Evolutionary conservation across 2,329 filamentous ascomycete genomes (phyloP).

Genomic region (Tolypocladium paradoxum): DNA sequence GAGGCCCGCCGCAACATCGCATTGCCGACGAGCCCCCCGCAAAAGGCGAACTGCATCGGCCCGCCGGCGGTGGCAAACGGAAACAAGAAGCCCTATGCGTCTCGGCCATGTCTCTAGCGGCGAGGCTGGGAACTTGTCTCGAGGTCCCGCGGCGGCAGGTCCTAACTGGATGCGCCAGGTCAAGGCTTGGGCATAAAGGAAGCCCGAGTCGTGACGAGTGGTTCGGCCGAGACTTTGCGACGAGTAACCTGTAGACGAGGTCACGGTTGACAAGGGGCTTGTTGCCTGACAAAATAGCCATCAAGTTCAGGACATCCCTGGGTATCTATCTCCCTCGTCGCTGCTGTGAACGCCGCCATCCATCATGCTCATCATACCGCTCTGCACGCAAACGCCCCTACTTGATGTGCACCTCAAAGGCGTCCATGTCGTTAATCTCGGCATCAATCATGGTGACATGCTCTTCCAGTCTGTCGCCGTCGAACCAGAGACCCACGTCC

Average conservation of each 20-base stretch:
- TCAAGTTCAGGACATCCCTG: neutral
- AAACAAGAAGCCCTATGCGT: too few relatives aligned
- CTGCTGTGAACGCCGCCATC: neutral
- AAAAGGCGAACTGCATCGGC: too few relatives aligned
- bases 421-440: conserved; percentile 65
- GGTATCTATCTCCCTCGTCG: neutral
- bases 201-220: too few relatives aligned
- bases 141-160: too few relatives aligned
- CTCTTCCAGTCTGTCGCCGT: conserved; percentile 60
- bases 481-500: conserved; percentile 56
- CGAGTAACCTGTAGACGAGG: neutral
- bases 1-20: too few relatives aligned
- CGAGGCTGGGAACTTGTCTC: too few relatives aligned
- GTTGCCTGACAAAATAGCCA: neutral
- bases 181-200: too few relatives aligned
- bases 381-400: neutral
- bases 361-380: neutral
- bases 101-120: too few relatives aligned
- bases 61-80: too few relatives aligned
- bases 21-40: too few relatives aligned
- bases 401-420: conserved; percentile 58
- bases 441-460: conserved; percentile 50
- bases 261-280: neutral
- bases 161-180: too few relatives aligned
- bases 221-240: too few relatives aligned